Base-by-base conservation (phyloP, 441 rosid species). In the Erodium moschatum region DNA sequence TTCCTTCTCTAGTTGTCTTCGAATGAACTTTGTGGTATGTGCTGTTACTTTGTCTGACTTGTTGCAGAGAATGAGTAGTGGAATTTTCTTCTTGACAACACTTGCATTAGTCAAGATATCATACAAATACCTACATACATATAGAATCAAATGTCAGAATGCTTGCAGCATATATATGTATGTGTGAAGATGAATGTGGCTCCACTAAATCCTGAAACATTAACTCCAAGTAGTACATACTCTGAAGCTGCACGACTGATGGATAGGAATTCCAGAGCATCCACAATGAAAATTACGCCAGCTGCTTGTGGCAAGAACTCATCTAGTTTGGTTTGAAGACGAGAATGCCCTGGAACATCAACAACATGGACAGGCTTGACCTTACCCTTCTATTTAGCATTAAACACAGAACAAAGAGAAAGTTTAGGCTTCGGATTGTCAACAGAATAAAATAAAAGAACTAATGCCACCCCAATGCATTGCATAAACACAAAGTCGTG, bases 261-360 rank as follows among this genome's bases (percentile, higher is more conserved):
- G 8, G 89, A 88, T 73, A 93, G 83, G 81, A 93, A 90, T 66
- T 90, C 96, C 81, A 86, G 65, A 38, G 98, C 89, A 74, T 90
- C 98, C 67, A 93, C 93, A 15, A 86, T 82, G 60, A 93, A 93
- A 60, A 91, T 88, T 66, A 93, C 70, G 74, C 92, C 97, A 18
- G 95, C 92, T 70, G 97, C 96, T 74, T 81, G 95, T 70, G 87
- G 92, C 75, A 90, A 77, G 80, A 80, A 86, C 73, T 89, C 91
- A 48, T 93, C 98, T 69, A 90, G 82, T 71, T 89, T 90, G 48
- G 90, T 76, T 67, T 79, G 85, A 74, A 93, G 90, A 63, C 96
- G 96, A 80, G 90, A 81, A 84, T 90, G 95, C 33, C 97, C 98
- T 21, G 98, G 97, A 72, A 93, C 89, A 77, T 93, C 98, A 83